Evolutionary conservation across 257 asterid species (phyloP), one percentile per base, ranked within the genome.

Genomic region (Solanum bulbocastanum): DNA sequence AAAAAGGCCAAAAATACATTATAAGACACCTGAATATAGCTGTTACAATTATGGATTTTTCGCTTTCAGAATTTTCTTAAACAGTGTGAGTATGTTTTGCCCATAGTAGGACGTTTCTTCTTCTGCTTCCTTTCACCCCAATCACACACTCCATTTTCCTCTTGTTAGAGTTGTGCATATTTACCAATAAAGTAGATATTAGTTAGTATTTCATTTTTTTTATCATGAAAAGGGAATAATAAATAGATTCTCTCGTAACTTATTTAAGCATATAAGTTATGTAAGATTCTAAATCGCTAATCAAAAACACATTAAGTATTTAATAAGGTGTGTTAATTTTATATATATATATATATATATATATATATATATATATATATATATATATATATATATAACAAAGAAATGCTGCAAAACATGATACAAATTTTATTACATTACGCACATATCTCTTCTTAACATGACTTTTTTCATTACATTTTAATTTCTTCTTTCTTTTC

Each of bases 1-100:
- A 58, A 71, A 40, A 52, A 49, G 4, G 78, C 90, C 86, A 86
- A 49, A 74, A 62, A 65, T 44, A 37, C 83, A 74, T 87, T 23
- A 90, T 82, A 27, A 87, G 89, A 89, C 90, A 89, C 88, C 86
- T 72, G 69, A 87, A 56, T 86, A 87, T 90, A 89, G 91, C 91
- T 90, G 91, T 87, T 84, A 32, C 73, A 75, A 83, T 66, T 66
- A 74, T 32, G 87, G 89, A 84, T 86, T 81, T 85, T 89, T 73
- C 79, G 39, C 56, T 72, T 84, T 87, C 86, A 81, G 42, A 73
- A 33, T 86, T 72, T 42, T 86, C 46, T 37, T 44, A 22, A 66
- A 40, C 65, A 68, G 66, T 85, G 87, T 68, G 66, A 42, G 52
- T 76, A 40, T 46, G 40, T 84, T 81, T 86, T 87, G 83, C 89